Evolutionary conservation across 2,329 filamentous ascomycete species (phyloP).

Genomic region (Beauveria rudraprayagi): DNA sequence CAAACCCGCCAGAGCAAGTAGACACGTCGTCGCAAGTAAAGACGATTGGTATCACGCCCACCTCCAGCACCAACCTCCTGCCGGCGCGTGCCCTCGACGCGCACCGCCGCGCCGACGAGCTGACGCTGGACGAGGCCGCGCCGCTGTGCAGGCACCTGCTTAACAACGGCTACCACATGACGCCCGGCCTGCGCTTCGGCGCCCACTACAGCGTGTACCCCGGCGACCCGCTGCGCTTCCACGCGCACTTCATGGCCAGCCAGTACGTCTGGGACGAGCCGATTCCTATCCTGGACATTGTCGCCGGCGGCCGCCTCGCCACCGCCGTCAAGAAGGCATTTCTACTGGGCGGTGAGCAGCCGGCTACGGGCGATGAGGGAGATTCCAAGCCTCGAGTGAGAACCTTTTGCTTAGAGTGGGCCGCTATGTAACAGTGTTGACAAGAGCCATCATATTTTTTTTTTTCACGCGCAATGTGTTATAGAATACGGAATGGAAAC

Average conservation of each 20-base stretch:
- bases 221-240: slow-evolving; percentile 87
- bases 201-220: slow-evolving; percentile 93
- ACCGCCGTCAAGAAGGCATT: slow-evolving; percentile 97
- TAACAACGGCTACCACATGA: slow-evolving; percentile 72
- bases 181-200: slow-evolving; percentile 87
- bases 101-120: slow-evolving; percentile 14
- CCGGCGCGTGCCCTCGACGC: slow-evolving; percentile 12
- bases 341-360: slow-evolving; percentile 64
- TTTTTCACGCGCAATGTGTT: background rate
- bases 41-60: slow-evolving; percentile 27
- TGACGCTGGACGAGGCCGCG: slow-evolving; percentile 17
- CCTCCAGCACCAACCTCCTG: slow-evolving; percentile 26
- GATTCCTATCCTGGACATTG: slow-evolving; percentile 74
- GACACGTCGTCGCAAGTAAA: background rate
- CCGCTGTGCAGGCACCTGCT: slow-evolving; percentile 78
- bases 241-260: slow-evolving; percentile 88
- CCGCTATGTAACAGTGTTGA: slow-evolving; percentile 60
- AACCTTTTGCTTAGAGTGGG: slow-evolving; percentile 87
- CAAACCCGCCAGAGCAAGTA: background rate
- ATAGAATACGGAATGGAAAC: background rate
- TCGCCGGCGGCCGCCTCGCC: slow-evolving; percentile 78
- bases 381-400: slow-evolving; percentile 41
- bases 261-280: slow-evolving; percentile 81
- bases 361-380: slow-evolving; percentile 16
- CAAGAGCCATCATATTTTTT: too few species aligned